A percentile compares a stretch with the other conserved stretches of the same genome.
Evolutionary conservation across 345 rosid species (phyloP).

Genomic region (Camelina neglecta): DNA sequence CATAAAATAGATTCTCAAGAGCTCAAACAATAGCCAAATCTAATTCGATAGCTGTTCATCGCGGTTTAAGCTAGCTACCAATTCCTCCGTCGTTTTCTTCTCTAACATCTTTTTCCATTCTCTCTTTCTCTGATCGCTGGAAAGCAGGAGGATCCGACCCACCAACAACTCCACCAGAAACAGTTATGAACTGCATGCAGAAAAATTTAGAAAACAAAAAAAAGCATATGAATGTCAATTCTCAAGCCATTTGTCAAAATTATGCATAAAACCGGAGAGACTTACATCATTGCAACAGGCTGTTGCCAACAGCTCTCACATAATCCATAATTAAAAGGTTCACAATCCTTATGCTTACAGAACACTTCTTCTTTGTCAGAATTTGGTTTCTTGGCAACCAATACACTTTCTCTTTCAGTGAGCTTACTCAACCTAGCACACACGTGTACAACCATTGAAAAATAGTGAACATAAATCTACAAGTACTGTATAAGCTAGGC

Average conservation of each 20-base stretch:
- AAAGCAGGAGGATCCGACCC: constrained; percentile 88
- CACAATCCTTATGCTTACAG: constrained; percentile 62
- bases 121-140: no score
- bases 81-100: no score
- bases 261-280: constrained; percentile 17
- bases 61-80: no score
- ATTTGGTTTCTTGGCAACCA: constrained; percentile 39
- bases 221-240: not conserved
- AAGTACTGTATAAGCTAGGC: not conserved
- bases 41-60: no score
- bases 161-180: constrained; percentile 84
- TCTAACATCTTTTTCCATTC: no score
- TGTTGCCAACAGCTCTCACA: constrained; percentile 52
- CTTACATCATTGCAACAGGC: constrained; percentile 53
- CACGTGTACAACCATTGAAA: not conserved
- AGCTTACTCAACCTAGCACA: constrained; percentile 67
- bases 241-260: not conserved
- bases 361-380: constrained; percentile 45
- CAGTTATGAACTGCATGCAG: constrained; percentile 55
- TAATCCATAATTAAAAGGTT: constrained; percentile 62
- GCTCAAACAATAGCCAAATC: no score
- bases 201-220: not conserved
- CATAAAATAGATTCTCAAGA: no score
- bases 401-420: constrained; percentile 49
- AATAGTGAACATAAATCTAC: not conserved